A percentile compares a stretch with the other conserved stretches of the same genome.
Conservation (phyloP, 2,329 filamentous ascomycete genomes). For the Pseudogymnoascus sp. region DNA sequence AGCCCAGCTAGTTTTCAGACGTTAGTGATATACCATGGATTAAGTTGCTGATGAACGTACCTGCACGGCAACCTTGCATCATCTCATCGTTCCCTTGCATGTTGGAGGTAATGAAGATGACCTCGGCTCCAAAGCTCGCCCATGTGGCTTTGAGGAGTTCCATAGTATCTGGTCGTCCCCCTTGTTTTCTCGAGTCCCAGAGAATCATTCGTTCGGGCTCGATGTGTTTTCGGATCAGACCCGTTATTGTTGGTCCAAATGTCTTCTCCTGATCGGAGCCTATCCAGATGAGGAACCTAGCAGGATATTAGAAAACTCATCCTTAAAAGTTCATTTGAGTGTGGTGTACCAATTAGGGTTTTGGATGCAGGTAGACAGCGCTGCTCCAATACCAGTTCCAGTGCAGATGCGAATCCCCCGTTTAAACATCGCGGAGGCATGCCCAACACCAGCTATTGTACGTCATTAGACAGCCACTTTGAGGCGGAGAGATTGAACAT, state of each 20-base stretch:
- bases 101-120: slow-evolving; percentile 38
- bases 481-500: slow-evolving; percentile 14
- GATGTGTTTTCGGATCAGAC: slow-evolving; percentile 34
- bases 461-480: slow-evolving; percentile 15
- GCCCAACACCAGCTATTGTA: slow-evolving; percentile 34
- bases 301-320: slow-evolving; percentile 10
- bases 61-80: slow-evolving; percentile 35
- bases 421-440: slow-evolving; percentile 38
- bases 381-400: slow-evolving; percentile 36
- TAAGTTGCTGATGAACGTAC: slow-evolving; percentile 22
- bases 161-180: slow-evolving; percentile 34
- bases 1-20: slow-evolving; percentile 26
- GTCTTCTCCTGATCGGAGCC: slow-evolving; percentile 37
- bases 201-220: slow-evolving; percentile 36
- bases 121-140: slow-evolving; percentile 34
- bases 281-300: slow-evolving; percentile 38
- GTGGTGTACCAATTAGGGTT: slow-evolving; percentile 30
- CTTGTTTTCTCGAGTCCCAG: slow-evolving; percentile 36
- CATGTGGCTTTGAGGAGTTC: slow-evolving; percentile 35
- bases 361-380: slow-evolving; percentile 37
- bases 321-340: neutral
- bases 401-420: slow-evolving; percentile 37
- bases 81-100: slow-evolving; percentile 37
- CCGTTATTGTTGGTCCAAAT: slow-evolving; percentile 34
- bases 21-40: slow-evolving; percentile 13